A percentile compares a stretch with the other conserved stretches of the same genome.
These are phyloP conservation scores for Blepharisma undulans DNA, from an alignment of 169 alveolate species.

Conservation along the genomic window DNA sequence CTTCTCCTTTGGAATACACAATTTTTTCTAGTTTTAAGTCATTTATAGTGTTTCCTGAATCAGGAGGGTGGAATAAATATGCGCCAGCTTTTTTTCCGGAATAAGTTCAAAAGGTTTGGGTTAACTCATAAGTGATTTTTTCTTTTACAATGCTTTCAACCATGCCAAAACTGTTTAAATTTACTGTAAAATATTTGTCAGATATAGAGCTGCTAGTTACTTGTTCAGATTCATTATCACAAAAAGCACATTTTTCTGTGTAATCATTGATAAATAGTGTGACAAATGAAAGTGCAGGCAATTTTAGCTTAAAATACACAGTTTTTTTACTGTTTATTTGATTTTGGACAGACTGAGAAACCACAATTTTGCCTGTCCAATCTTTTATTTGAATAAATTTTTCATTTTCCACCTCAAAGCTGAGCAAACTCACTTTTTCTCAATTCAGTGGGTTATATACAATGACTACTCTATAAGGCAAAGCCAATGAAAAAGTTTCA, in stretches of 20 bases:
- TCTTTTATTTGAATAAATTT: background rate
- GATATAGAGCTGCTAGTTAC: background rate
- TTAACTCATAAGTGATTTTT: background rate
- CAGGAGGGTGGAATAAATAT: background rate
- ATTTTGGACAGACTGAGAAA: background rate
- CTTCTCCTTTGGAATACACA: background rate
- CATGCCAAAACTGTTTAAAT: background rate
- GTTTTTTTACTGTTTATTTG: background rate
- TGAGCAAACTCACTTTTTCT: background rate
- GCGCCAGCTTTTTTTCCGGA: background rate
- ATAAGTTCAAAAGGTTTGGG: background rate
- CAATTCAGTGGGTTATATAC: conserved; percentile 23
- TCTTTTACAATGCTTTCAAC: background rate
- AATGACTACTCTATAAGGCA: background rate
- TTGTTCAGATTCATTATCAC: background rate
- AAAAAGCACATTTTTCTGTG: background rate
- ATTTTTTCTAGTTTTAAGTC: background rate
- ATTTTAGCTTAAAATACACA: background rate
- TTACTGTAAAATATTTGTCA: background rate
- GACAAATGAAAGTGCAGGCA: conserved; percentile 1
- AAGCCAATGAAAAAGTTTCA: background rate
- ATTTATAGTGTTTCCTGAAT: background rate
- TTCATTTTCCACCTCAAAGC: background rate
- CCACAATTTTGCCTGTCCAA: background rate
- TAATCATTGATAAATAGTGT: conserved; percentile 4